Base-by-base conservation (phyloP, 2,329 filamentous ascomycete species). In the Talaromyces atroroseus region DNA sequence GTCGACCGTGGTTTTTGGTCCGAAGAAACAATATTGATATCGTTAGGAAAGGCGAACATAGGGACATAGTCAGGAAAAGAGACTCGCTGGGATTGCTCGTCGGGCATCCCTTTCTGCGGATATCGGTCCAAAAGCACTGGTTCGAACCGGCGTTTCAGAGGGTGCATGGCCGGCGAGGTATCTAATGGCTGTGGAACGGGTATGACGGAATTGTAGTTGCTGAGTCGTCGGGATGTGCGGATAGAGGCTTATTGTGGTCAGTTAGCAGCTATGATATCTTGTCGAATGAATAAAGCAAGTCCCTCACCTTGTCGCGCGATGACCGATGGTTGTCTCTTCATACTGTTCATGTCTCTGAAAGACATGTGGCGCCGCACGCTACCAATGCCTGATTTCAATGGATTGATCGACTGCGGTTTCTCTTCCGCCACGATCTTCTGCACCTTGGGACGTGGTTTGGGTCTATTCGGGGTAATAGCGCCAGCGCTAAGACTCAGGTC, bases 11-110 rank as follows among this genome's bases (percentile, higher is more conserved):
- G 94, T 60, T 92, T 83, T 69, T 96, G 90, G 67, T 99, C 94
- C 1, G 92, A 92, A 1, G 94, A 96, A 10, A 97, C 90, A 52
- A 99, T 94, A 61, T 91, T 91, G 64, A 99, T 94, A 71, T 99
- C 94, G 72, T 97, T 96, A 47, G 94, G 94, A 66, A 97, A 99
- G 54, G 94, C 92, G 73, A 99, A 99, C 94, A 99, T 97, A 56
- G 94, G 94, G 18, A 99, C 90, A 66, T 96, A 99, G 69, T 99
- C 94, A 0, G 94, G 94, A 68, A 99, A 97, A 57, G 83, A 86
- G 54, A 90, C 91, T 66, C 94, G 82, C 65, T 88, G 82, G 63
- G 89, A 84, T 52, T 88, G 74, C 64, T 96, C 92, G 58, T 96
- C 91, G 21, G 85, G 80, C 68, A 90, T 88, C 61, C 84, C 83